Conservation (phyloP, 1,139 yeast genomes). For the Arxiozyma slooffiae region DNA sequence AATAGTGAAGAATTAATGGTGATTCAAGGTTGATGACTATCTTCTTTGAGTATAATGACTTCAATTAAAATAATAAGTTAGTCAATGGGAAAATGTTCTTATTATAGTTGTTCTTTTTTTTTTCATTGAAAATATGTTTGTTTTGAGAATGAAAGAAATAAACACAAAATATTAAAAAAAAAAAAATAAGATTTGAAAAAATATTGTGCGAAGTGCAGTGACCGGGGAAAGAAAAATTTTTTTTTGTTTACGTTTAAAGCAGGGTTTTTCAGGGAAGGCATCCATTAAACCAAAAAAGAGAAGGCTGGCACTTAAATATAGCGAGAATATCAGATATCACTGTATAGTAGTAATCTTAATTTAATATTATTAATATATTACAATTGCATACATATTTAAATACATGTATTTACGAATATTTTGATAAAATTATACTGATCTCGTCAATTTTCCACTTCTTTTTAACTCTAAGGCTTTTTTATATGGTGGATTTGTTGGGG, state of each 20-base stretch:
- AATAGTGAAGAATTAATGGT: background rate
- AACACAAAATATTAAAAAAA: background rate
- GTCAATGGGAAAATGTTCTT: background rate
- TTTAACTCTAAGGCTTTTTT: constrained; percentile 83
- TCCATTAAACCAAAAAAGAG: no score
- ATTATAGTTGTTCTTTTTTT: background rate
- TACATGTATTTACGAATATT: background rate
- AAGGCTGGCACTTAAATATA: no score
- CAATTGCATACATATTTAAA: background rate
- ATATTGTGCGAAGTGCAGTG: no score
- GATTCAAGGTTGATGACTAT: background rate
- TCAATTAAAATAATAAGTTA: background rate
- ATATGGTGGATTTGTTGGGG: constrained; percentile 95
- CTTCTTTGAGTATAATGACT: no score
- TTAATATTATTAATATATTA: no score
- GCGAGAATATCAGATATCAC: no score
- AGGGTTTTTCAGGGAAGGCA: background rate
- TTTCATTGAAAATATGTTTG: background rate
- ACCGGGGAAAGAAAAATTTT: no score
- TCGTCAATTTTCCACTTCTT: constrained; percentile 45
- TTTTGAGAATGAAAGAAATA: background rate
- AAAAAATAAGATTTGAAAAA: background rate
- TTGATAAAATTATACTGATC: constrained; percentile 13
- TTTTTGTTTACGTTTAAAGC: background rate
- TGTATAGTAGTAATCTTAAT: no score